Evolutionary conservation across 805 yeast genomes (phyloP).

Genomic region (Nakazawaea holstii): DNA sequence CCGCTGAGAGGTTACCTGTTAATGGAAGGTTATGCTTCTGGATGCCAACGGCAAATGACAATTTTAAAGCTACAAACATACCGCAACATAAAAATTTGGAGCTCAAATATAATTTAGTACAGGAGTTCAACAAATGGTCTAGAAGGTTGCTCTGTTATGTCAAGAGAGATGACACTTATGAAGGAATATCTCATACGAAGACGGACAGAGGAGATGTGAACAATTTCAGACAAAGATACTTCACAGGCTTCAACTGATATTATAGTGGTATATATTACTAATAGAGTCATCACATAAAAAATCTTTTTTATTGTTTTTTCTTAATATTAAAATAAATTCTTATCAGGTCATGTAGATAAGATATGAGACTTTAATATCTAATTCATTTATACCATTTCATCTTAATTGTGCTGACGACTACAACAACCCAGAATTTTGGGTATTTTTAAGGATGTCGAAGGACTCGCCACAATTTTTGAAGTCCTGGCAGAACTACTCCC

Average conservation of each 20-base stretch:
- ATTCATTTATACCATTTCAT: no score
- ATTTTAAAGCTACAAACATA: conserved; percentile 54
- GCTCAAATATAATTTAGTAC: conserved; percentile 70
- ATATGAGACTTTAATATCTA: no score
- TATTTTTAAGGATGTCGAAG: neutral
- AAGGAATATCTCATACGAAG: conserved; percentile 41
- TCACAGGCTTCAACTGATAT: conserved; percentile 47
- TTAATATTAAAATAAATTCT: no score
- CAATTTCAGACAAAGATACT: conserved; percentile 75
- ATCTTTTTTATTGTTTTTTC: no score
- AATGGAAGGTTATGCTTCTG: conserved; percentile 87
- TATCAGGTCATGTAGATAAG: no score
- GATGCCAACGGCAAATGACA: conserved; percentile 97
- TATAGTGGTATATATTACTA: no score
- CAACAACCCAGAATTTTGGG: no score
- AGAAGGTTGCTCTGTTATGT: conserved; percentile 79
- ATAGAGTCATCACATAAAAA: no score
- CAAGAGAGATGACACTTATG: conserved; percentile 46
- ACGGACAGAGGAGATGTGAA: conserved; percentile 40
- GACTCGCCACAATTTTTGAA: neutral
- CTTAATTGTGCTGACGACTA: no score
- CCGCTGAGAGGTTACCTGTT: conserved; percentile 64
- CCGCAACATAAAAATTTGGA: conserved; percentile 77
- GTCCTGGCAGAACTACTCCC: neutral
- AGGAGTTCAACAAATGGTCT: conserved; percentile 91